A percentile compares a stretch with the other conserved stretches of the same genome.
Conservation (phyloP, 305 asterid genomes). For the Fraxinus dipetala region DNA sequence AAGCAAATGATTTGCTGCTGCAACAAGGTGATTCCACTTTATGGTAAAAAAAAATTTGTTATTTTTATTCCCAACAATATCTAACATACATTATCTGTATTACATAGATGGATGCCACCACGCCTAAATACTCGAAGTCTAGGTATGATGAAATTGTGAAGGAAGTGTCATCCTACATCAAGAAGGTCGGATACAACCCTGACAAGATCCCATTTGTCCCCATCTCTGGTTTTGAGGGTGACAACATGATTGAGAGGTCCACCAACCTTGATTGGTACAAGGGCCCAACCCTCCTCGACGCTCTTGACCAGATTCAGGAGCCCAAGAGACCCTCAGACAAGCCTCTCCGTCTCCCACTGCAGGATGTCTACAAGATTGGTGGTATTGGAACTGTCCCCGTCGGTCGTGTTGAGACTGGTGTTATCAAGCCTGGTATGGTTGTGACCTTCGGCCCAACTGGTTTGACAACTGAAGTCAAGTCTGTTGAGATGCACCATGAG, state of each 20-base stretch:
- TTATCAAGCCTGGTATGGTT: conserved; percentile 41
- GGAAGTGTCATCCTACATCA: conserved; percentile 40
- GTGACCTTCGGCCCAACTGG: conserved; percentile 43
- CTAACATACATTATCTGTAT: neutral
- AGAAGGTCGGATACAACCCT: conserved; percentile 52
- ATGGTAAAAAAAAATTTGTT: neutral
- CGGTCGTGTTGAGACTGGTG: conserved; percentile 41
- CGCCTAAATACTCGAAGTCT: conserved; percentile 44
- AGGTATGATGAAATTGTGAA: conserved; percentile 43
- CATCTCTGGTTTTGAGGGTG: conserved; percentile 47
- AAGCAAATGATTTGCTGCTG: conserved; percentile 57
- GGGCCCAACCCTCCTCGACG: conserved; percentile 48
- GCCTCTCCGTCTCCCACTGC: conserved; percentile 42
- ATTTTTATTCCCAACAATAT: neutral
- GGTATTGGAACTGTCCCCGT: conserved; percentile 49
- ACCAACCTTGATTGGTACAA: conserved; percentile 43
- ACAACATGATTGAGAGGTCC: conserved; percentile 44
- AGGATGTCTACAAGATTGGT: conserved; percentile 50
- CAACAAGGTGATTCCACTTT: conserved; percentile 36
- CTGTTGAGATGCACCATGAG: conserved; percentile 44
- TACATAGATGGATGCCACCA: conserved; percentile 42
- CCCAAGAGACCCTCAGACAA: conserved; percentile 42
- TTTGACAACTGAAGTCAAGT: conserved; percentile 43
- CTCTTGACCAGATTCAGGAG: conserved; percentile 34
- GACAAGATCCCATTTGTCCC: conserved; percentile 47